phyloP scores from a whole-genome alignment of 345 rosid genomes.

The Firmiana major region DNA sequence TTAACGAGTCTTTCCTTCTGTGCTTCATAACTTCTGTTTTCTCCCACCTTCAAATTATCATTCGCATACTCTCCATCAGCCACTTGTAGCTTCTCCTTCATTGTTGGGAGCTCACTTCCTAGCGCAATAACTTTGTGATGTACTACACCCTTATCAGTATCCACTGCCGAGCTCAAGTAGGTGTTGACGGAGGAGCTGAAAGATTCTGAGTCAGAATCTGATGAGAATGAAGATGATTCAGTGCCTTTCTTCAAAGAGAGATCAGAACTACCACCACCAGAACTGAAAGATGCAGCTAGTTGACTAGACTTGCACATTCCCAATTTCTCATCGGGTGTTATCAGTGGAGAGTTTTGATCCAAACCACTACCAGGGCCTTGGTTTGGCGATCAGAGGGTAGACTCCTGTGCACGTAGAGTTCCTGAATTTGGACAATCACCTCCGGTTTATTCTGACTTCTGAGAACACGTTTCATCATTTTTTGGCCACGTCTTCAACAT shows the following conservation, averaged over 20 bases:
- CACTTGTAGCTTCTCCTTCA: constrained; percentile 25
- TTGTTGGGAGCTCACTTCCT: constrained; percentile 27
- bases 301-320: constrained; percentile 31
- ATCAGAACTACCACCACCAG: constrained; percentile 49
- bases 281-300: constrained; percentile 46
- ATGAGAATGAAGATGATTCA: constrained; percentile 57
- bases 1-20: constrained; percentile 25
- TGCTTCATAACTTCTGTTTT: constrained; percentile 36
- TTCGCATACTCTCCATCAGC: constrained; percentile 32
- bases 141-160: constrained; percentile 24
- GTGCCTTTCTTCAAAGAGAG: constrained; percentile 51
- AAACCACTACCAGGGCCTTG: constrained; percentile 33
- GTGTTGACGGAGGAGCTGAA: constrained; percentile 49
- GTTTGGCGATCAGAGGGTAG: constrained; percentile 29
- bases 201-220: constrained; percentile 77
- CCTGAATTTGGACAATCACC: constrained; percentile 40
- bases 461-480: constrained; percentile 32
- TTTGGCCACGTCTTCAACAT: constrained; percentile 33
- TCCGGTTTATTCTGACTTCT: constrained; percentile 38
- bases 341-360: constrained; percentile 35
- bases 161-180: constrained; percentile 29
- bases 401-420: constrained; percentile 34
- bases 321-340: constrained; percentile 33
- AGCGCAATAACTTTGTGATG: constrained; percentile 28
- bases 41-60: constrained; percentile 16